Conservation (phyloP, 805 yeast genomes). For the Alloascoidea africana region DNA sequence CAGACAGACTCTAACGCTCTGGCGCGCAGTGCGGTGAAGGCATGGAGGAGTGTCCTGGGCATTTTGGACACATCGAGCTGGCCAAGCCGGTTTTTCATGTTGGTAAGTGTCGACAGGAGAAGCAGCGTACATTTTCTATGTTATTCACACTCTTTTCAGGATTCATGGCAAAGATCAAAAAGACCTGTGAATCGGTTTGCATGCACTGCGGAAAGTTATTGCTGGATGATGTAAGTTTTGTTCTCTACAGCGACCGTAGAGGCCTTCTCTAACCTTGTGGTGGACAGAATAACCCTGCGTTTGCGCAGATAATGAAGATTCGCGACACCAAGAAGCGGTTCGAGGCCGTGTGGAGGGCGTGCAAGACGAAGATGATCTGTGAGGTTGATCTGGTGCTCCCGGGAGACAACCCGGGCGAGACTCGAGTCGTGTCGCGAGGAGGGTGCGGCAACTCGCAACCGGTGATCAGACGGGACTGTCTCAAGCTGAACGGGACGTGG, state of each 20-base stretch:
- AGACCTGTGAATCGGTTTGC: slow-evolving; percentile 92
- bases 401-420: slow-evolving; percentile 40
- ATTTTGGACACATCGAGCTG: slow-evolving; percentile 95
- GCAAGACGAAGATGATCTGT: slow-evolving; percentile 89
- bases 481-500: slow-evolving; percentile 98
- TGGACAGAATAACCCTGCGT: slow-evolving; percentile 38
- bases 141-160: slow-evolving; percentile 9
- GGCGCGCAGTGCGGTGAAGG: slow-evolving; percentile 75
- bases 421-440: slow-evolving; percentile 55
- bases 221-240: slow-evolving; percentile 59
- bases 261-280: too few species aligned
- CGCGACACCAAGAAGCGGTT: slow-evolving; percentile 93
- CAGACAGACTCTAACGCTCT: slow-evolving; percentile 2
- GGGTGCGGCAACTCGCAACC: slow-evolving; percentile 99
- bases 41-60: slow-evolving; percentile 99
- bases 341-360: slow-evolving; percentile 89
- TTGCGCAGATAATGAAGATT: slow-evolving; percentile 78
- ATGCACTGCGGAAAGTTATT: slow-evolving; percentile 96
- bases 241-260: background rate
- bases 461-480: slow-evolving; percentile 86
- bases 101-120: slow-evolving; percentile 26
- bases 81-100: slow-evolving; percentile 98
- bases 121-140: background rate
- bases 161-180: slow-evolving; percentile 83
- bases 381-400: slow-evolving; percentile 64